Evolutionary conservation across 805 yeast species (phyloP), one percentile per base, ranked within the genome.

Genomic region (Saturnispora diversa): DNA sequence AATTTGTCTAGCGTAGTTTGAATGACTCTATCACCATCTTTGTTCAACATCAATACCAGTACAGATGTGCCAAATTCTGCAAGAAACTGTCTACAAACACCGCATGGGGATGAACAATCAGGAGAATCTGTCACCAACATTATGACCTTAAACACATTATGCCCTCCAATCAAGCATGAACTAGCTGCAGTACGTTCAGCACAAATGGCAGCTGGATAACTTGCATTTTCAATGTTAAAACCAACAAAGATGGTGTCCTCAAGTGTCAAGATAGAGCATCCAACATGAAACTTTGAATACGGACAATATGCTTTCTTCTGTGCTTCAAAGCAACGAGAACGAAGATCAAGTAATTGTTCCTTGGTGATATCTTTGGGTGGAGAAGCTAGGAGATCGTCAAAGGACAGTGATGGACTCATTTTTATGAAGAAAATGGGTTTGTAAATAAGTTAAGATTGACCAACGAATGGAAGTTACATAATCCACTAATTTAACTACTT

Each of bases 211-310:
- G 76, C 88, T 1, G 75, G 94, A 54, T 84, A 88, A 36, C 92
- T 77, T 3, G 97, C 97, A 57, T 90, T 92, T 57, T 90, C 98
- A 21, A 92, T 77, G 50, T 90, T 90, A 30, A 94, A 94, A 4
- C 97, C 98, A 10, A 62, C 54, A 19, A 80, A 62, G 31, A 55
- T 65, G 15, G 63, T 62, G 2, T 75, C 82, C 7, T 64, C 55
- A 0, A 54, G 58, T 1, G 85, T 68, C 19, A 84, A 53, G 2
- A 90, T 51, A 3, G 80, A 74, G 40, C 94, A 84, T 0, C 97
- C 97, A 2, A 90, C 98, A 37, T 85, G 58, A 59, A 82, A 82
- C 33, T 77, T 75, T 26, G 88, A 82, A 59, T 82, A 83, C 3
- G 88, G 88, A 24, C 78, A 67, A 56, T 82, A 81, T 2, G 84